phyloP scores from a whole-genome alignment of 192 early-diverging fungal species.

The Backusella luteola region DNA sequence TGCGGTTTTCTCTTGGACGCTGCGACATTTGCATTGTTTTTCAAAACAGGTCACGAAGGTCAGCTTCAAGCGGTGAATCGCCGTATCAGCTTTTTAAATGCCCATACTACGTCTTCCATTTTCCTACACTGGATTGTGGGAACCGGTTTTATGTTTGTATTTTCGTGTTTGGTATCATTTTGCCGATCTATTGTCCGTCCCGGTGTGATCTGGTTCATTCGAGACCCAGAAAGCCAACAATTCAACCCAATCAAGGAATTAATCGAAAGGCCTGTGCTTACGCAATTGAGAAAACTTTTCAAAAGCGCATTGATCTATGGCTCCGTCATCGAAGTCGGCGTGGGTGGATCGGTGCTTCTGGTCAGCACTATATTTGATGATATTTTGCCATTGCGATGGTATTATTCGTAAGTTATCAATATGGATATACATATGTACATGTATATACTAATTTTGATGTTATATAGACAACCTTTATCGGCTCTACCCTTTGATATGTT shows the following conservation, averaged over 20 bases:
- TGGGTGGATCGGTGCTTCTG: conserved; percentile 48
- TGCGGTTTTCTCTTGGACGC: conserved; percentile 84
- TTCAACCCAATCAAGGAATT: conserved; percentile 94
- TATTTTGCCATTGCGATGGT: conserved; percentile 65
- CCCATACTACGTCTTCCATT: conserved; percentile 58
- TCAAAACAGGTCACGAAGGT: not conserved
- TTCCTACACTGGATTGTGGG: conserved; percentile 91
- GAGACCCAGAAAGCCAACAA: conserved; percentile 91
- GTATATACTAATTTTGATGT: not conserved
- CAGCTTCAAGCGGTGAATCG: conserved; percentile 44
- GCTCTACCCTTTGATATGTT: conserved; percentile 27
- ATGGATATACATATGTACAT: no score
- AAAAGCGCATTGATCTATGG: conserved; percentile 84
- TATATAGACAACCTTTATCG: not conserved
- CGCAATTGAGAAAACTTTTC: conserved; percentile 80
- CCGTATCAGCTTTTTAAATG: conserved; percentile 53
- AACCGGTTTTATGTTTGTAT: conserved; percentile 90
- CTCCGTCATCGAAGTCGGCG: conserved; percentile 65
- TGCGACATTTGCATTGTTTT: conserved; percentile 73
- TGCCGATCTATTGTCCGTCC: conserved; percentile 82
- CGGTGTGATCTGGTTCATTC: conserved; percentile 97
- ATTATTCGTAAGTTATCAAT: conserved; percentile 51
- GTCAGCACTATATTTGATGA: conserved; percentile 24
- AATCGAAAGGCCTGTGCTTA: conserved; percentile 67
- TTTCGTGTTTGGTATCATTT: conserved; percentile 77